Evolutionary conservation across 306 rosid species (phyloP), one percentile per base, ranked within the genome.

Genomic region (Casuarina glauca): DNA sequence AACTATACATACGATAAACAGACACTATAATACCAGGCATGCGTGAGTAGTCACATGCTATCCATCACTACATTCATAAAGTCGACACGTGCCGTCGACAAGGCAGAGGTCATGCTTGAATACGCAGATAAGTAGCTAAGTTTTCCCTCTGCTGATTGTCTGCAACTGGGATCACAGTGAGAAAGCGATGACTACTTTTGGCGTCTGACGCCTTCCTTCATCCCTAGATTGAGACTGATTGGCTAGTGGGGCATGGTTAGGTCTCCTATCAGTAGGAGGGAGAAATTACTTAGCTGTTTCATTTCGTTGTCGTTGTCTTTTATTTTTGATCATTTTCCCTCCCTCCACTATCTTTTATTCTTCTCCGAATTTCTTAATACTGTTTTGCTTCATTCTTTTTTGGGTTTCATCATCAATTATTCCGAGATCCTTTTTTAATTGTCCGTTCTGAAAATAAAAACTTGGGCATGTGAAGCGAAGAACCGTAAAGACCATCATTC

Each of bases 231-330:
- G 9, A 32, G 77, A 79, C 41, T 79, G 78, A 72, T 64, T 79
- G 77, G 78, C 4, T 67, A 68, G 68, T 60, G 49, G 72, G 77
- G 73, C 73, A 7, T 55, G 2, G 82, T 51, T 79, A 62, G 67
- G 44, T 63, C 38, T 63, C 72, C 54, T 44, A 50, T 79, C 78
- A 26, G 63, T 38, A 36, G 26, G 26, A 20, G 7, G 49, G 46
- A 42, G 35, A 60, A 32, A 45, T 51, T 63, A 15, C 9, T 17
- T 7, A 17, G 5, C 2, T 20, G 43, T 35, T 60, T 61, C 43
- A 32, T 9, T 8, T 13, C 61, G n/a, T 36, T 36, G 1, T 50
- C 38, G 8, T 44, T 61, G 32, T 26, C 60, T 13, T 38, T 39
- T 17, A 39, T 3, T 36, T 55, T 41, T 3, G 6, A 26, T 26